Base-by-base conservation (phyloP, 371 early-diverging fungal genomes). In the Phascolomyces articulosus region DNA sequence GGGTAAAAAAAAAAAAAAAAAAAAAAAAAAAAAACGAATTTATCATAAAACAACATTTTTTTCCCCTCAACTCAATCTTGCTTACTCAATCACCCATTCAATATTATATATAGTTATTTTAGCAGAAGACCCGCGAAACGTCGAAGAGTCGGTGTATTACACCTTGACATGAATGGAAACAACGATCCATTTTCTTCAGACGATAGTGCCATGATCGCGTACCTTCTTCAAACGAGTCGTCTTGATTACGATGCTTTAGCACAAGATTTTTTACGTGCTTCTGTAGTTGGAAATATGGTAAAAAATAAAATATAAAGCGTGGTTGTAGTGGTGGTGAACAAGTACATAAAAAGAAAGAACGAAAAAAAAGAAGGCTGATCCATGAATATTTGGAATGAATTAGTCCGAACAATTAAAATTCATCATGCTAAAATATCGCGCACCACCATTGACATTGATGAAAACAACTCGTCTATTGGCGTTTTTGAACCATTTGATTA, bases 401-500 rank as follows among this genome's bases (percentile, higher is more conserved):
- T 63, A 82, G 82, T 62, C 69, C 23, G 82, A 82, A 20, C 82
- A 74, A 51, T 65, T 82, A 1, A 77, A 77, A 68, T 66, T 67
- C 11, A 69, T 82, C 23, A 65, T 82, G 56, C 60, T 72, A 13
- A 82, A 75, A 55, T 79, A 77, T 59, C 67, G 77, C 55, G 82
- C 78, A 55, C 71, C 79, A 41, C 82, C 82, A 9, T 27, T 82
- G 21, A 75, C 77, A 13, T 49, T 77, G 13, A 69, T 65, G 20
- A 82, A 82, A 40, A 66, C 79, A n/a, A 64, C 65, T 20, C 71
- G 79, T 10, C 58, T 82, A 3, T 34, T 82, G n/a, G 73, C 74
- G 3, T 82, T 82, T 56, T 20, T 82, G 21, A 77, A 82, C 27
- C 72, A 82, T 29, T 29, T 78, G 2, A 54, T 82, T 2, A 66